Evolutionary conservation across 2,329 filamentous ascomycete genomes (phyloP).

Genomic region (Sclerotinia minor): DNA sequence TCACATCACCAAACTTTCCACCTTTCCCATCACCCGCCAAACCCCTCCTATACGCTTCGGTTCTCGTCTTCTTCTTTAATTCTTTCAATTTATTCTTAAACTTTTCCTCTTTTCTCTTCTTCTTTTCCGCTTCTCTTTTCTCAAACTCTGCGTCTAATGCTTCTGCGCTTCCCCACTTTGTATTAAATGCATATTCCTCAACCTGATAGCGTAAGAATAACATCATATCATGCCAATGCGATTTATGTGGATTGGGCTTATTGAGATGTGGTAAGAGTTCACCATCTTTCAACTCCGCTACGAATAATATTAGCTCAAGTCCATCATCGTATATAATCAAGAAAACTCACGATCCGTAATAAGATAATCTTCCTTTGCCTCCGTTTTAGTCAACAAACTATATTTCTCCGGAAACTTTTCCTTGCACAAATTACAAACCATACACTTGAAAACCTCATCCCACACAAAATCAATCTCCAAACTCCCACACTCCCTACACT

Average conservation of each 20-base stretch:
- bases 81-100: conserved; percentile 88
- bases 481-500: conserved; percentile 78
- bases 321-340: not conserved
- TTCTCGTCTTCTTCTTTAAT: conserved; percentile 87
- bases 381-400: conserved; percentile 92
- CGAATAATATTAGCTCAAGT: conserved; percentile 22
- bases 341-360: conserved; percentile 76
- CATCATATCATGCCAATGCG: conserved; percentile 99
- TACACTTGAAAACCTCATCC: conserved; percentile 77
- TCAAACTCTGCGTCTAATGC: conserved; percentile 87
- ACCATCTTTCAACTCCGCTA: conserved; percentile 85
- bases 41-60: conserved; percentile 81
- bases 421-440: conserved; percentile 82
- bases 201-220: conserved; percentile 91
- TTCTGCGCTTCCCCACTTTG: conserved; percentile 88
- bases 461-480: conserved; percentile 94
- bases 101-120: conserved; percentile 83
- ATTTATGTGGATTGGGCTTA: conserved; percentile 91
- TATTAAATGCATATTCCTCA: conserved; percentile 84
- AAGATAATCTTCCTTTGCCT: conserved; percentile 92
- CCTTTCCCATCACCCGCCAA: conserved; percentile 53
- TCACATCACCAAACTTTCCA: conserved; percentile 71
- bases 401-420: conserved; percentile 91
- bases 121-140: conserved; percentile 74
- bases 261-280: conserved; percentile 85